A percentile compares a stretch with the other conserved stretches of the same genome.
phyloP scores from a whole-genome alignment of 805 yeast genomes.

The Candida fluviatilis region DNA sequence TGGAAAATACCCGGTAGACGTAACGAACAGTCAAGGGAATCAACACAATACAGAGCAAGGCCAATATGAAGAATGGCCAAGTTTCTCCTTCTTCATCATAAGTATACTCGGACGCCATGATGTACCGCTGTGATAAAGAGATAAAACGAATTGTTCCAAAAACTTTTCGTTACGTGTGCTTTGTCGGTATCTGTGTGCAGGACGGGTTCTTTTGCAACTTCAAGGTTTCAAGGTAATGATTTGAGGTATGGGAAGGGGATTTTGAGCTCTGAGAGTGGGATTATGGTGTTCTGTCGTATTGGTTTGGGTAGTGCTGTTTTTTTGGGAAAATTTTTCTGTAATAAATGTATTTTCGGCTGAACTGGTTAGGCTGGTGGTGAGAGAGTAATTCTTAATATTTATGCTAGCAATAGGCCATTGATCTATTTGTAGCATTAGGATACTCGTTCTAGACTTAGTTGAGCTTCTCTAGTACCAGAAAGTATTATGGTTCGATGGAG shows the following conservation, averaged over 20 bases:
- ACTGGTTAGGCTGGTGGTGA: no score
- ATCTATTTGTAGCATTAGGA: no score
- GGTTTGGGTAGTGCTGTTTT: no score
- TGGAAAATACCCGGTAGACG: slow-evolving; percentile 15
- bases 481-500: no score
- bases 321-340: no score
- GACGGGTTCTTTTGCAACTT: slow-evolving; percentile 1
- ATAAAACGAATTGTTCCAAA: not conserved
- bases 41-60: slow-evolving; percentile 62
- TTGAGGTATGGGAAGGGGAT: not conserved
- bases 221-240: no score
- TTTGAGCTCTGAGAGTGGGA: not conserved
- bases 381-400: no score
- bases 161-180: slow-evolving; percentile 5
- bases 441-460: no score
- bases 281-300: not conserved
- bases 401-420: no score
- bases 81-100: slow-evolving; percentile 89
- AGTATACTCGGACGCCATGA: slow-evolving; percentile 47
- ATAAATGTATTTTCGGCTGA: no score
- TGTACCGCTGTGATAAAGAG: not conserved
- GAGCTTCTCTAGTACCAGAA: no score
- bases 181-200: slow-evolving; percentile 3
- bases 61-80: slow-evolving; percentile 87
- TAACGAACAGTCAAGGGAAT: slow-evolving; percentile 56